These are phyloP conservation scores for Salix arbutifolia DNA, from an alignment of 345 rosid species.

Conservation along the genomic window DNA sequence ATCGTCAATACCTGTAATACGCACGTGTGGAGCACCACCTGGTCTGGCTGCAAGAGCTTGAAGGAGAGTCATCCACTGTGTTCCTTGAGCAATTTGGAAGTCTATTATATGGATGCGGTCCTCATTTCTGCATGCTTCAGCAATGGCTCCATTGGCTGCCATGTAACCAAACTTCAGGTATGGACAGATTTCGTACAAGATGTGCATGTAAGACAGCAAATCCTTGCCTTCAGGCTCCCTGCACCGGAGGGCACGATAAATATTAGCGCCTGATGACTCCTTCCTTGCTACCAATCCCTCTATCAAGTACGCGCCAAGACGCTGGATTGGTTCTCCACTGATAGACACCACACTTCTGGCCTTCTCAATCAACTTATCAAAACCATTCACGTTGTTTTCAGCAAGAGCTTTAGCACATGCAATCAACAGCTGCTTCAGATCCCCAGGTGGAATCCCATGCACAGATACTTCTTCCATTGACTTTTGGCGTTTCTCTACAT, in stretches of 20 bases:
- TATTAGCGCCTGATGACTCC: conserved; percentile 44
- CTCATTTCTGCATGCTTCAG: conserved; percentile 66
- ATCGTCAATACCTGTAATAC: conserved; percentile 70
- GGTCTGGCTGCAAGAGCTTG: conserved; percentile 70
- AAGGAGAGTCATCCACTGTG: conserved; percentile 69
- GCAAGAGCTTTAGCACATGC: conserved; percentile 55
- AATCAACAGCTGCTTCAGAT: conserved; percentile 49
- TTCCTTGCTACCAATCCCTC: conserved; percentile 65
- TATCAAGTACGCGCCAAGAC: conserved; percentile 69
- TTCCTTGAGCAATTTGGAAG: conserved; percentile 64
- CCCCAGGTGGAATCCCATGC: conserved; percentile 27
- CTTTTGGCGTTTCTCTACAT: conserved; percentile 33
- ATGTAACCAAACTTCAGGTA: conserved; percentile 72
- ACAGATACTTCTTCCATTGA: conserved; percentile 19
- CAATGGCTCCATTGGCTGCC: conserved; percentile 80
- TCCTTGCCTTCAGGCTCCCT: conserved; percentile 62
- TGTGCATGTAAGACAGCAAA: conserved; percentile 55
- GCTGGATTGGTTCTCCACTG: conserved; percentile 54
- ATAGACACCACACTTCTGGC: conserved; percentile 49
- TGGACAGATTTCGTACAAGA: conserved; percentile 68
- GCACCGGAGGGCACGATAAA: conserved; percentile 47
- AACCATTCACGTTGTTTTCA: conserved; percentile 38
- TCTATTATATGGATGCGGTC: conserved; percentile 59
- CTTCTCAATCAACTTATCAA: conserved; percentile 40
- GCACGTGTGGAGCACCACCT: conserved; percentile 58